Conservation (phyloP, 352 stramenopile species). For the Phytophthora chlamydospora region DNA sequence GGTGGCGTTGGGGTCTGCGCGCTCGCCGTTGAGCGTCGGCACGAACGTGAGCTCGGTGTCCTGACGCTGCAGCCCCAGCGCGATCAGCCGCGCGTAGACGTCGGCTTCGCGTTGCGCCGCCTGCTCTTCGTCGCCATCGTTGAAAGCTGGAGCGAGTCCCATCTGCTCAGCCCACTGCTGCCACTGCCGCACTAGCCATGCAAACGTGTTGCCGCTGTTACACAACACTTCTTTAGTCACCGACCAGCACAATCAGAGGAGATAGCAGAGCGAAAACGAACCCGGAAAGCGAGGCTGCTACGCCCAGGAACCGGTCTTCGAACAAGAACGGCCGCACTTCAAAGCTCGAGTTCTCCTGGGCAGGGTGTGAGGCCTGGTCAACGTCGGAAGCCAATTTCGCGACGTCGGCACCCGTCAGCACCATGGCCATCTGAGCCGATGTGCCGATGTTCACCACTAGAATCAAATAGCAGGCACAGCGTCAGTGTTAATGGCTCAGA, state of each 20-base stretch:
- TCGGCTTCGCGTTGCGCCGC: constrained; percentile 26
- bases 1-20: constrained; percentile 38
- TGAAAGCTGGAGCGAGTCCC: constrained; percentile 25
- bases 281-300: constrained; percentile 81
- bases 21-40: constrained; percentile 79
- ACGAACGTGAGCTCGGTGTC: constrained; percentile 63
- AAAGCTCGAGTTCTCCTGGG: constrained; percentile 46
- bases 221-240: constrained; percentile 3
- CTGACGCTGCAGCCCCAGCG: constrained; percentile 47
- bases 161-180: constrained; percentile 61
- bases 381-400: constrained; percentile 20
- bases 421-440: constrained; percentile 78
- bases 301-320: constrained; percentile 56
- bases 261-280: constrained; percentile 24
- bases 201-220: constrained; percentile 71
- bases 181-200: constrained; percentile 69
- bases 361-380: neutral
- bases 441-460: constrained; percentile 86
- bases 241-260: neutral
- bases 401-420: constrained; percentile 50
- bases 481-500: constrained; percentile 13
- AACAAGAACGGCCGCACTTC: constrained; percentile 79
- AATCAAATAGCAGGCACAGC: constrained; percentile 12
- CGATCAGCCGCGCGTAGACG: constrained; percentile 64
- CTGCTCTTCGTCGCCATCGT: constrained; percentile 21